These are phyloP conservation scores for Microbotryum silenes-acaulis DNA, from an alignment of 1,284 basidiomycete genomes.

Conservation along the genomic window DNA sequence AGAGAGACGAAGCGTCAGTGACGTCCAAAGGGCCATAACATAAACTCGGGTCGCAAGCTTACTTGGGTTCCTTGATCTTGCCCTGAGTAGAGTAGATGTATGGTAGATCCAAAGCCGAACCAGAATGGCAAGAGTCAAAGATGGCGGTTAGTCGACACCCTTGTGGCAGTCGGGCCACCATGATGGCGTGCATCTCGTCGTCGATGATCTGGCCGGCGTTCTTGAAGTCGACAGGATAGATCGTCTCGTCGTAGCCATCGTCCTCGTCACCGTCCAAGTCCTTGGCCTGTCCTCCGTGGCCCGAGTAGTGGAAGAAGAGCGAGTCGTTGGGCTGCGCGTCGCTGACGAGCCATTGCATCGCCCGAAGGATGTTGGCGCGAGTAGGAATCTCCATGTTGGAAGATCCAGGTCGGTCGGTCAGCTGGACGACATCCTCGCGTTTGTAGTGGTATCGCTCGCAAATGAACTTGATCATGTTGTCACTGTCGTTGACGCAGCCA, in stretches of 20 bases:
- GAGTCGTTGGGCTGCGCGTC: conserved; percentile 67
- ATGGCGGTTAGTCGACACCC: conserved; percentile 83
- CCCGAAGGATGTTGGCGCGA: conserved; percentile 68
- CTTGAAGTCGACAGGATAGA: conserved; percentile 76
- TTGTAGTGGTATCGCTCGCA: conserved; percentile 57
- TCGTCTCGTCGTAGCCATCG: conserved; percentile 47
- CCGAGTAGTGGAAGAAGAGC: conserved; percentile 85
- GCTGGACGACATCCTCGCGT: conserved; percentile 71
- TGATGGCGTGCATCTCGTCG: conserved; percentile 46
- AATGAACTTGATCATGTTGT: conserved; percentile 65
- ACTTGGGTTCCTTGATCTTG: conserved; percentile 46
- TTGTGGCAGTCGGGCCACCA: conserved; percentile 52
- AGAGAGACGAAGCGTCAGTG: background rate
- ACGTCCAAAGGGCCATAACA: too few species aligned
- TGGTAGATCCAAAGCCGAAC: conserved; percentile 46
- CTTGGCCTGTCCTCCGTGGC: conserved; percentile 71
- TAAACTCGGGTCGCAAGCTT: conserved; percentile 20
- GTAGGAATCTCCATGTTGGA: conserved; percentile 60
- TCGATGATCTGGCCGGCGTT: conserved; percentile 66
- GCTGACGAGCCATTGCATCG: conserved; percentile 82
- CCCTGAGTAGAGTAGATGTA: conserved; percentile 47
- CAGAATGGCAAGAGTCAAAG: conserved; percentile 57
- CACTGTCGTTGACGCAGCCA: conserved; percentile 80
- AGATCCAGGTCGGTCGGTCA: conserved; percentile 65
- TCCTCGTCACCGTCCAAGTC: conserved; percentile 52